A percentile compares a stretch with the other conserved stretches of the same genome.
Evolutionary conservation across 352 stramenopile species (phyloP).

Genomic region (Globisporangium radiosum): DNA sequence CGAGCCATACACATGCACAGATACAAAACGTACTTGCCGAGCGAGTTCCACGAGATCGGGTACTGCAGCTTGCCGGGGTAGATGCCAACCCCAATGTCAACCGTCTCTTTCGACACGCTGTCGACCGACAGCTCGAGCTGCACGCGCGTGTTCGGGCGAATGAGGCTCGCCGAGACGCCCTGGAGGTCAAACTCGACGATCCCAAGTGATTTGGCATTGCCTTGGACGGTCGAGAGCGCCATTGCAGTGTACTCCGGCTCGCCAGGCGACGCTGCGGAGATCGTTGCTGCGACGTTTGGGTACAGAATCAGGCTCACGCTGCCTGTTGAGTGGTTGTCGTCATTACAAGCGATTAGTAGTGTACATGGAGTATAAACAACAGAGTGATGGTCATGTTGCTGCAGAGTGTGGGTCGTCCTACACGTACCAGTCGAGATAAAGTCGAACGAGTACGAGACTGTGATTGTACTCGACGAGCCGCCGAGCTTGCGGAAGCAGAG

Average conservation of each 20-base stretch:
- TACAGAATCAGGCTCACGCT: constrained; percentile 49
- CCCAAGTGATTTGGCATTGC: constrained; percentile 42
- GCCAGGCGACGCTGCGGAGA: constrained; percentile 36
- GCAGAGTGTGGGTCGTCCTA: too few species aligned
- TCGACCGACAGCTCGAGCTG: constrained; percentile 70
- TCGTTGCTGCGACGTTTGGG: constrained; percentile 54
- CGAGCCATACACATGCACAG: background rate
- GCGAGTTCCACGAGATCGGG: constrained; percentile 58
- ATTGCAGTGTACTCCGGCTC: constrained; percentile 53
- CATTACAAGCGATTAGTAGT: too few species aligned
- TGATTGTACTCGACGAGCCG: constrained; percentile 44
- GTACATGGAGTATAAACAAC: too few species aligned
- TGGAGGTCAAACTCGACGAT: constrained; percentile 65
- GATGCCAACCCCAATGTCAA: constrained; percentile 46
- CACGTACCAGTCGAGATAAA: constrained; percentile 53
- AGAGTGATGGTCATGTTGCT: too few species aligned
- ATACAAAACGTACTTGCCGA: constrained; percentile 23
- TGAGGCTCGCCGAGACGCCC: constrained; percentile 55
- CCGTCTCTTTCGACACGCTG: constrained; percentile 30
- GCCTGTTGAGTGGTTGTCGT: constrained; percentile 1
- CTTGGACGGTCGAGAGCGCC: constrained; percentile 38
- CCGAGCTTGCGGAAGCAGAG: constrained; percentile 69
- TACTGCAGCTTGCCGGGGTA: constrained; percentile 41
- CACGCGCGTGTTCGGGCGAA: constrained; percentile 58
- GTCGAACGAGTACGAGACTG: constrained; percentile 78